Evolutionary conservation across 139 green algal genomes (phyloP), one percentile per base, ranked within the genome.

Genomic region (Tetraselmis chui): DNA sequence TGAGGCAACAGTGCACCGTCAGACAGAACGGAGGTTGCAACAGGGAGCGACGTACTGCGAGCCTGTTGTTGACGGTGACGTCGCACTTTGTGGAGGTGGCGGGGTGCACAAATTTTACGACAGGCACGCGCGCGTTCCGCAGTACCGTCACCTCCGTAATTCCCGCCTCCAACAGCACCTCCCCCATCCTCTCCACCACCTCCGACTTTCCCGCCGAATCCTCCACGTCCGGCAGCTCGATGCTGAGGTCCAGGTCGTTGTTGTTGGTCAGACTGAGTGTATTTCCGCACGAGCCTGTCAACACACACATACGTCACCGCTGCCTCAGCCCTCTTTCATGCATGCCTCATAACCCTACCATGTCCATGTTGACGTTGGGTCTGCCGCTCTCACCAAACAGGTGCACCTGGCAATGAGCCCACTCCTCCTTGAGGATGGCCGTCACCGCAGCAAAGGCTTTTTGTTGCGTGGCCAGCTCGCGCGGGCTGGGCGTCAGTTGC

Each of bases 191-290:
- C 76, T 87, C 83, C 1, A 95, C 87, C 31, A 94, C 76, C 32
- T 87, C 89, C 1, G 59, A 82, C 83, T 92, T 90, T 59, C 29
- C 81, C 45, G 78, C 31, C 26, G 31, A 23, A 1, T 85, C 82
- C 29, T 24, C 59, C 24, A 45, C 45, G 25, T 32, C 74, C 1
- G 30, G 31, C 32, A 93, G 80, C 87, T 93, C 89, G 77, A 97
- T 74, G 82, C 87, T 93, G 5, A 97, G 85, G 83, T 97, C 93
- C 23, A 97, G 87, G 80, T 95, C 93, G 83, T 95, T 96, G 86
- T 83, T 92, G 82, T 85, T 83, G 25, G 87, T 80, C 29, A 97
- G 85, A 79, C 79, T 86, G n/a, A 96, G 88, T 23, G 84, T 86
- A 78, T 91, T 96, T 45, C 92, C 93, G 22, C 87, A 89, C 1